Base-by-base conservation (phyloP, 2,329 filamentous ascomycete genomes). In the Zalaria sp. region DNA sequence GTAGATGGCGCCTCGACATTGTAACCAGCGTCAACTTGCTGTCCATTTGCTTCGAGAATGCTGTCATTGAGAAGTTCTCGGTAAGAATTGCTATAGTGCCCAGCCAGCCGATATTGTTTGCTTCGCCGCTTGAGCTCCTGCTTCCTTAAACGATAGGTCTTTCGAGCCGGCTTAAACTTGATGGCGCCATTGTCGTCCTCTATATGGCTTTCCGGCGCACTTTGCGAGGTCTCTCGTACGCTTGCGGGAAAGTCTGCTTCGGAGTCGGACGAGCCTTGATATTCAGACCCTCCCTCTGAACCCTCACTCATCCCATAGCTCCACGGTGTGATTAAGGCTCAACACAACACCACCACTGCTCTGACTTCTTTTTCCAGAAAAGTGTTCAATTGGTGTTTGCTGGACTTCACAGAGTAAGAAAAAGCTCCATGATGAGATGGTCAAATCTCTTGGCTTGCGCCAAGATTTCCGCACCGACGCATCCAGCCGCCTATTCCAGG, bases 41-140 rank as follows among this genome's bases (percentile, higher is more conserved):
- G 28, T 5, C 31, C 18, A n/a, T 27, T 29, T 3, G 46, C 47
- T 6, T 78, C 71, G n/a, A 67, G 57, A 41, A 81, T 75, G 27
- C 75, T 71, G 25, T 64, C 59, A 48, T 83, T 79, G 27, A 75
- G 57, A 1, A 76, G 47, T 9, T 64, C 49, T 11, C 62, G 59
- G 49, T 77, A 77, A 10, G 38, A 27, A 7, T 43, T 39, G 25
- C 34, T 45, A 35, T 40, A 40, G 5, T 34, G 25, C 8, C 42
- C 34, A 7, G 18, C 5, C 26, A 40, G 32, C 18, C 37, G 29
- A 3, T 10, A 25, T 3, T 2, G 5, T 11, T 43, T 43, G 37
- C 25, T 28, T 34, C 41, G 18, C 8, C 5, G 5, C 11, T 35
- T 34, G 25, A 43, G 31, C 5, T 27, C 28, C 11, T 35, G 34